These are phyloP conservation scores for Crithidia expoeki DNA, from an alignment of 208 protist genomes.

Conservation along the genomic window DNA sequence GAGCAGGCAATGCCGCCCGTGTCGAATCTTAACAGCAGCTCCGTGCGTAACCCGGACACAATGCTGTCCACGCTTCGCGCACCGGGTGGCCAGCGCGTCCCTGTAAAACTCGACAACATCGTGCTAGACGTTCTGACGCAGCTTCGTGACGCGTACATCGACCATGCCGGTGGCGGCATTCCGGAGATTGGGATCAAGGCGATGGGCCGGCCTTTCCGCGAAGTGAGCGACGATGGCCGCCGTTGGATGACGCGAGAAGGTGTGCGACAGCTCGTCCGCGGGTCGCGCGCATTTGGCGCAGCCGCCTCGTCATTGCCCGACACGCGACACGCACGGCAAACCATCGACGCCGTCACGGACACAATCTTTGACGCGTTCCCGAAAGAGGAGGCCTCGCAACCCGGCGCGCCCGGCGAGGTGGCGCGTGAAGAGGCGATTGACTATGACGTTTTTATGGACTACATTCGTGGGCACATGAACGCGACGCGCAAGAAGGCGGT, in stretches of 20 bases:
- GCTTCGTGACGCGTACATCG: slow-evolving; percentile 83
- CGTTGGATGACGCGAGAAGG: slow-evolving; percentile 81
- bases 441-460: slow-evolving; percentile 89
- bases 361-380: slow-evolving; percentile 77
- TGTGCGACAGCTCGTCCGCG: slow-evolving; percentile 73
- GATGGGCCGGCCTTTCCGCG: slow-evolving; percentile 86
- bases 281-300: slow-evolving; percentile 61
- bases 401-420: slow-evolving; percentile 12
- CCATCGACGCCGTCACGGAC: slow-evolving; percentile 43
- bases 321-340: slow-evolving; percentile 45
- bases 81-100: slow-evolving; percentile 37
- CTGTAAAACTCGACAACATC: slow-evolving; percentile 45
- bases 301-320: slow-evolving; percentile 32
- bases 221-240: slow-evolving; percentile 69
- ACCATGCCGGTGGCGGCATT: slow-evolving; percentile 77
- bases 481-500: slow-evolving; percentile 80
- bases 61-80: slow-evolving; percentile 41
- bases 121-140: slow-evolving; percentile 51
- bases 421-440: slow-evolving; percentile 48
- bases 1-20: slow-evolving; percentile 32
- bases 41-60: slow-evolving; percentile 46
- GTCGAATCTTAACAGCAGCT: slow-evolving; percentile 33
- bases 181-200: slow-evolving; percentile 92
- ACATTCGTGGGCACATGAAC: slow-evolving; percentile 86
- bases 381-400: slow-evolving; percentile 41